Conservation (phyloP, 1,139 yeast genomes). For the Kurtzmaniella quercitrusa region DNA sequence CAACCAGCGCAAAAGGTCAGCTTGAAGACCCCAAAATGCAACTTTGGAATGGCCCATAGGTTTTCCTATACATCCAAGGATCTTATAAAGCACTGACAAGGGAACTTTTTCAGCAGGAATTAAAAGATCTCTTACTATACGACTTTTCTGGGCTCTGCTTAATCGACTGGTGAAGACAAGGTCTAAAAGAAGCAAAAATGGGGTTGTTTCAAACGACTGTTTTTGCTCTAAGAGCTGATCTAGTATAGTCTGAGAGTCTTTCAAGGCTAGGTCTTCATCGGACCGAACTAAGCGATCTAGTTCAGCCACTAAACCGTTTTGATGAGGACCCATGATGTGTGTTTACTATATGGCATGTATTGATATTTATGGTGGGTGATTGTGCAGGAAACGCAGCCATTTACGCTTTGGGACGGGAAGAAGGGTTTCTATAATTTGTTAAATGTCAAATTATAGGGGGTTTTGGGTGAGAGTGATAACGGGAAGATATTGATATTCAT, state of each 20-base stretch:
- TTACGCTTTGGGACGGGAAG: no score
- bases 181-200: not conserved
- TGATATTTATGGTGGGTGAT: not conserved
- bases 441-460: no score
- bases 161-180: not conserved
- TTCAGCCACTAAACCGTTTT: not conserved
- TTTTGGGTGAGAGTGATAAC: no score
- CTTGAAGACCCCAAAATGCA: slow-evolving; percentile 16
- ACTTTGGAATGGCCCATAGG: slow-evolving; percentile 4
- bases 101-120: not conserved
- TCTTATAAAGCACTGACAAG: not conserved
- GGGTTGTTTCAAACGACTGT: not conserved
- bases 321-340: not conserved
- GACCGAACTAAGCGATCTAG: not conserved
- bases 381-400: not conserved
- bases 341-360: not conserved
- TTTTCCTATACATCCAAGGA: slow-evolving; percentile 6
- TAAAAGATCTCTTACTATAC: not conserved
- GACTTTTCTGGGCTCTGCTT: not conserved
- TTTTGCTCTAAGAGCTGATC: not conserved
- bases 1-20: slow-evolving; percentile 29
- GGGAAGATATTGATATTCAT: no score
- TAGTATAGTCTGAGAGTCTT: not conserved
- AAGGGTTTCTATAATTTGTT: no score
- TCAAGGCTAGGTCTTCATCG: not conserved